phyloP scores from a whole-genome alignment of 2,329 filamentous ascomycete genomes.

The Furcasterigmium furcatum region DNA sequence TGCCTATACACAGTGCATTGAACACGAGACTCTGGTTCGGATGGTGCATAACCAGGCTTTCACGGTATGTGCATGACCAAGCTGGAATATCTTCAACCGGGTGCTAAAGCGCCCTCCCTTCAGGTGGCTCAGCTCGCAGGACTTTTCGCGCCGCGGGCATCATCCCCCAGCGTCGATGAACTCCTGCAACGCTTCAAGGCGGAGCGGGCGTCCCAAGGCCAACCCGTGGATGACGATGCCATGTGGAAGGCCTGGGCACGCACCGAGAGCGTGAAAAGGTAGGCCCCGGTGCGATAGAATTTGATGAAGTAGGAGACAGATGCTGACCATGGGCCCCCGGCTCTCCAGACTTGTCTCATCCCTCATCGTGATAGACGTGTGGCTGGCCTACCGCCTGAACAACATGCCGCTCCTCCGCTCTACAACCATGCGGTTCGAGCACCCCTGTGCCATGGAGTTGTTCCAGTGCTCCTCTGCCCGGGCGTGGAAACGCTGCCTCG shows the following conservation, averaged over 20 bases:
- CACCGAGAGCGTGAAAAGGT: neutral
- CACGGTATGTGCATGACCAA: neutral
- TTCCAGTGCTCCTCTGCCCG: neutral
- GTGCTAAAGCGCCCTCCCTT: neutral
- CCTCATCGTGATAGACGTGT: neutral
- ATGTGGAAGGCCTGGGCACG: neutral
- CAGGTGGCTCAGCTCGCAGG: neutral
- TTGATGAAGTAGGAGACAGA: neutral
- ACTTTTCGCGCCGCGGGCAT: neutral
- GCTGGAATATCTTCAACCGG: too few species aligned
- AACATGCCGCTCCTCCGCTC: neutral
- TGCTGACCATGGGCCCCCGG: neutral
- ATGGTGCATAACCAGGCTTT: neutral
- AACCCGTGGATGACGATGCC: neutral
- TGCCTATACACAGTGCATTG: neutral
- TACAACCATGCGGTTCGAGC: neutral
- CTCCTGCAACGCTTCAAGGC: neutral
- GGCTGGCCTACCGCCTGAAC: neutral
- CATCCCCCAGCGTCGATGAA: neutral
- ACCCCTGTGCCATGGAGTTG: neutral
- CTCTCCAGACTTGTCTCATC: neutral
- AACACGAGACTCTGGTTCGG: neutral
- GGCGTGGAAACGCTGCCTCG: neutral
- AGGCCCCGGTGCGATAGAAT: neutral
- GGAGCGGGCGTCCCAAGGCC: neutral